Base-by-base conservation (phyloP, 2,329 filamentous ascomycete genomes). In the Diatrype stigma region DNA sequence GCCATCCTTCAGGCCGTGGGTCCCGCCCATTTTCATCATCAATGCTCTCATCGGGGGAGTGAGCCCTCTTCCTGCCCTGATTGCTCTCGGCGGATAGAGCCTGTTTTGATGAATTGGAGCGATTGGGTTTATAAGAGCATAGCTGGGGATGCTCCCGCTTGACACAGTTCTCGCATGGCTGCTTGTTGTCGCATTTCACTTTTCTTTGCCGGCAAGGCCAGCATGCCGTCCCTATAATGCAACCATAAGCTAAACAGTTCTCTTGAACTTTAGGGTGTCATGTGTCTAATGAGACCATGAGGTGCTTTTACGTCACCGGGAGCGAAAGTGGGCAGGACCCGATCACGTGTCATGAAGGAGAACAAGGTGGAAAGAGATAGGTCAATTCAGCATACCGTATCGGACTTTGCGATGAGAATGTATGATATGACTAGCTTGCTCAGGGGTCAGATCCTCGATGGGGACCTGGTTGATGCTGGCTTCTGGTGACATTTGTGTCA, bases 161-260 rank as follows among this genome's bases (percentile, higher is more conserved):
- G 61, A 84, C 77, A 61, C 83, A 86, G 63, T 86, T 86, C 62
- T 86, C 82, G 66, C 83, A 86, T 1, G 83, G 83, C 61, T 84
- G 78, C 65, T 85, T 82, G 66, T 85, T 86, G 70, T 86, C 82
- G 65, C 83, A 86, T 69, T 86, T 86, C 38, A 86, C 83, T 68
- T 86, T 86, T 56, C 83, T 76, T 66, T 86, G 83, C 44, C 83
- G 75, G 63, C 83, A 86, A 12, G 83, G 83, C 82, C 82, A 86
- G 61, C 83, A 86, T 4, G 81, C 81, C 40, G 81, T 84, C 51
- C 80, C 80, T 84, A 60, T 3, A 48, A 21, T 45, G 45, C 45
- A 12, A 16, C 38, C 54, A 55, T 64, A 52, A 51, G 59, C 57
- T 50, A 56, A 51, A 44, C 16, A 10, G 40, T 26, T 44, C 34